These are phyloP conservation scores for Lachancea nothofagi DNA, from an alignment of 805 yeast species.

Conservation along the genomic window DNA sequence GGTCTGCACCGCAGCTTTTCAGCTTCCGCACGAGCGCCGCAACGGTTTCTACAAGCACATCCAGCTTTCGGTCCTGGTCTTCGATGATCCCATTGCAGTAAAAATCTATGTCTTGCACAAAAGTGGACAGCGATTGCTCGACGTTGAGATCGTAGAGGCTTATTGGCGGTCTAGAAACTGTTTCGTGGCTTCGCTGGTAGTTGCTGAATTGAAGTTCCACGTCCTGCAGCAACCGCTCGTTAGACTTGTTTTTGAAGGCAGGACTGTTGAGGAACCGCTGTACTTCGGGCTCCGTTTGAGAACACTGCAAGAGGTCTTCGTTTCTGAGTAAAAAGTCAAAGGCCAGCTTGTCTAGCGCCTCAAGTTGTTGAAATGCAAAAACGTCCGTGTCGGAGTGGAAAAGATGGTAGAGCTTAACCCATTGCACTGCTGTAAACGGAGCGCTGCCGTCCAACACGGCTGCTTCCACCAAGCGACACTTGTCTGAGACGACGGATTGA, in stretches of 20 bases:
- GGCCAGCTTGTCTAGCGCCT: conserved; percentile 1
- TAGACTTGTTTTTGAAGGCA: conserved; percentile 11
- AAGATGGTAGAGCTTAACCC: conserved; percentile 20
- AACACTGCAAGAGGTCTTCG: conserved; percentile 2
- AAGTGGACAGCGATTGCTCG: background rate
- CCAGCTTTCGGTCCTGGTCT: conserved; percentile 1
- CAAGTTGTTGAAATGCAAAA: conserved; percentile 5
- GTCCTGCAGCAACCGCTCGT: conserved; percentile 10
- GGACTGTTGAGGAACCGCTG: conserved; percentile 13
- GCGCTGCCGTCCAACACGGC: conserved; percentile 11
- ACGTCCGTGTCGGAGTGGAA: conserved; percentile 5
- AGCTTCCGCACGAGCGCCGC: conserved; percentile 9
- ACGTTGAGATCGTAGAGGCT: background rate
- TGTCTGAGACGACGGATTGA: conserved; percentile 10
- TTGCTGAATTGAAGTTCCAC: conserved; percentile 9
- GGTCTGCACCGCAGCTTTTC: conserved; percentile 7
- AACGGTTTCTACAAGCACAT: conserved; percentile 7
- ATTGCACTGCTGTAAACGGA: conserved; percentile 16
- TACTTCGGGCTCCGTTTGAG: background rate
- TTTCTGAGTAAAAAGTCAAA: conserved; percentile 4
- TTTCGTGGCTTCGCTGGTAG: conserved; percentile 4
- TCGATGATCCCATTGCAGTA: conserved; percentile 13
- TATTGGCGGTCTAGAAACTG: background rate
- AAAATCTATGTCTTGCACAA: conserved; percentile 5
- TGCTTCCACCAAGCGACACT: conserved; percentile 13